Evolutionary conservation across 441 rosid genomes (phyloP), one percentile per base, ranked within the genome.

Genomic region (Populus hybrid): DNA sequence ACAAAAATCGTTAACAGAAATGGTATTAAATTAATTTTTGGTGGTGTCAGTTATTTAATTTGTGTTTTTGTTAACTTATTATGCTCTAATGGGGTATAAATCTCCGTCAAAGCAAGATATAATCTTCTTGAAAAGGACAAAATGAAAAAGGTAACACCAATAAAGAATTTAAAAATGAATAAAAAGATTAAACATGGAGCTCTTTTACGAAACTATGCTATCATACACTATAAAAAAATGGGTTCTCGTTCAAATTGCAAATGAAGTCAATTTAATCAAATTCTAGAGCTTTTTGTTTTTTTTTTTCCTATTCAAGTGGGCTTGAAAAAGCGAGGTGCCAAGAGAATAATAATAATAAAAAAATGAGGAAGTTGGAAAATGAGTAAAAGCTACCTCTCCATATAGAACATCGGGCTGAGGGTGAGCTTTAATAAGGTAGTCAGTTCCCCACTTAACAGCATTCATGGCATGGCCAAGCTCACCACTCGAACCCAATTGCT

Each of bases 401-500:
- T 92, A 94, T 50, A 94, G 97, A 68, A 92, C 90, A 73, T 90
- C 0, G 67, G 98, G 94, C 71, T 91, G 80, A 29, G 98, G 94
- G 73, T 94, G 98, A 76, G 98, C 98, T 83, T 94, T 94, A 53
- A 94, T 88, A 89, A 94, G 84, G 85, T 92, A 94, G 74, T 94
- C 98, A 64, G 97, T 89, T 20, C 98, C 98, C 98, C 98, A 94
- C 80, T 91, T 94, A 73, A 94, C 82, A 76, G 97, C 98, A 42
- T 87, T 93, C 80, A 92, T 82, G 77, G 98, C 93, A 68, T 94
- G 86, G 2, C 87, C 75, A 71, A 94, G 96, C 80, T 94, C 95
- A 35, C 94, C 97, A 76, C 74, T 84, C 0, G 87, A 61, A 20
- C 88, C 88, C 92, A 94, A 84, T 74, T 92, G 97, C 28, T 83